phyloP scores from a whole-genome alignment of 331 rosid species.

The Cydonia oblonga region DNA sequence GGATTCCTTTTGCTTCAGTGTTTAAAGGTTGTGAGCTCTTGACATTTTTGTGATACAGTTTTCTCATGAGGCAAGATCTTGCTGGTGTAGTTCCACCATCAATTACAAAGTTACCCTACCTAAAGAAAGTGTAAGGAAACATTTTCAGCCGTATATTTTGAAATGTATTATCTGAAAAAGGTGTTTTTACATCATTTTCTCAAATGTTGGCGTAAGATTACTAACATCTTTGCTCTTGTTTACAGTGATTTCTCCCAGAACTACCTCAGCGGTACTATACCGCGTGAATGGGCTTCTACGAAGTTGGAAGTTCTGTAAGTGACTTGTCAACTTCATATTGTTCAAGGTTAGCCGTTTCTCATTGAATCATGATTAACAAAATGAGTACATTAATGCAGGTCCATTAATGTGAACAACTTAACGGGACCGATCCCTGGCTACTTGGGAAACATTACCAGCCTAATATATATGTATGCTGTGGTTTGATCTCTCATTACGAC shows the following conservation, averaged over 20 bases:
- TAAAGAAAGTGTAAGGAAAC: slow-evolving; percentile 10
- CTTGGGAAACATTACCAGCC: slow-evolving; percentile 23
- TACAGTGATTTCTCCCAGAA: slow-evolving; percentile 44
- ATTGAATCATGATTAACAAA: background rate
- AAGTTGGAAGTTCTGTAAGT: slow-evolving; percentile 36
- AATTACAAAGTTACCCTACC: slow-evolving; percentile 13
- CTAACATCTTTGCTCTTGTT: background rate
- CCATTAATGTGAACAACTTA: slow-evolving; percentile 40
- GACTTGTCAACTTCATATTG: background rate
- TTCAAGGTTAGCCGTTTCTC: background rate
- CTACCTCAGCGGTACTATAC: slow-evolving; percentile 23
- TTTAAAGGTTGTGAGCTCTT: no score
- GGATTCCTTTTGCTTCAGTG: no score
- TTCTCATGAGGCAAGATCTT: slow-evolving; percentile 22
- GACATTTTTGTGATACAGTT: slow-evolving; percentile 1
- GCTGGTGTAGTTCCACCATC: slow-evolving; percentile 23
- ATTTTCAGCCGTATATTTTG: no score
- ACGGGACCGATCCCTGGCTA: slow-evolving; percentile 39
- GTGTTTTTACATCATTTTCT: background rate
- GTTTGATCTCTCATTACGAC: background rate
- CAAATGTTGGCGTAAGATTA: background rate
- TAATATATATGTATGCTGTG: slow-evolving; percentile 36
- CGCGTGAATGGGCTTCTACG: slow-evolving; percentile 37
- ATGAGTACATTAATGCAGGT: slow-evolving; percentile 28
- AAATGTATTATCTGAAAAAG: no score